Evolutionary conservation across 345 rosid genomes (phyloP).

Genomic region (Gossypium herbaceum): DNA sequence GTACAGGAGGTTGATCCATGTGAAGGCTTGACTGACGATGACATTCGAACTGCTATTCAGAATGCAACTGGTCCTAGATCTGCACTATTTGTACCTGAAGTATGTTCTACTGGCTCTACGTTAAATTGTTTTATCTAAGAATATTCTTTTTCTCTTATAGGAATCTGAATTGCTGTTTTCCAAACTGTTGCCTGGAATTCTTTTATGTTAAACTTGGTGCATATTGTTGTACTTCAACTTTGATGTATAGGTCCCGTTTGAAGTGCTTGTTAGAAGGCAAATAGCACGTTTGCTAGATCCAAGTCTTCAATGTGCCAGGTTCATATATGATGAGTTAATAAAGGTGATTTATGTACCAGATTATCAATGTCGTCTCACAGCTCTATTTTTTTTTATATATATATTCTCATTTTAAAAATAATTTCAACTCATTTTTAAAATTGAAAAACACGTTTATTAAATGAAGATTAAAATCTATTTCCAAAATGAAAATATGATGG

Average conservation of each 20-base stretch:
- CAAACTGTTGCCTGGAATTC: not conserved
- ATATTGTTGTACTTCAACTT: slow-evolving; percentile 4
- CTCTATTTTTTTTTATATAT: not conserved
- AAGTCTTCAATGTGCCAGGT: slow-evolving; percentile 95
- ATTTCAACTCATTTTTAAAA: too few species aligned
- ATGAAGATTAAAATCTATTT: too few species aligned
- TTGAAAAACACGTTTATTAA: too few species aligned
- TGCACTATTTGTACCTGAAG: slow-evolving; percentile 89
- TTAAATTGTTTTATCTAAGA: not conserved
- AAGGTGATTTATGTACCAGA: slow-evolving; percentile 43
- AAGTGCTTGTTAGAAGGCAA: slow-evolving; percentile 90
- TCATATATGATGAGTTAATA: slow-evolving; percentile 83
- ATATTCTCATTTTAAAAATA: too few species aligned
- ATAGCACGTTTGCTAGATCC: slow-evolving; percentile 92
- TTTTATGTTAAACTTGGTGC: not conserved
- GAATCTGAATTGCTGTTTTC: not conserved
- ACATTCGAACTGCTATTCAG: slow-evolving; percentile 92
- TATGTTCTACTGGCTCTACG: slow-evolving; percentile 30
- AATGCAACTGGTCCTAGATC: slow-evolving; percentile 94
- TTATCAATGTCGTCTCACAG: not conserved
- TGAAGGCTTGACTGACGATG: slow-evolving; percentile 87
- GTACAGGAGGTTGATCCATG: slow-evolving; percentile 95
- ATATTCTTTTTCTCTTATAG: not conserved
- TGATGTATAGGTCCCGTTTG: slow-evolving; percentile 74
- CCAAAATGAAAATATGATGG: too few species aligned